Base-by-base conservation (phyloP, 495 filamentous ascomycete genomes). In the Hamigera avellanea region DNA sequence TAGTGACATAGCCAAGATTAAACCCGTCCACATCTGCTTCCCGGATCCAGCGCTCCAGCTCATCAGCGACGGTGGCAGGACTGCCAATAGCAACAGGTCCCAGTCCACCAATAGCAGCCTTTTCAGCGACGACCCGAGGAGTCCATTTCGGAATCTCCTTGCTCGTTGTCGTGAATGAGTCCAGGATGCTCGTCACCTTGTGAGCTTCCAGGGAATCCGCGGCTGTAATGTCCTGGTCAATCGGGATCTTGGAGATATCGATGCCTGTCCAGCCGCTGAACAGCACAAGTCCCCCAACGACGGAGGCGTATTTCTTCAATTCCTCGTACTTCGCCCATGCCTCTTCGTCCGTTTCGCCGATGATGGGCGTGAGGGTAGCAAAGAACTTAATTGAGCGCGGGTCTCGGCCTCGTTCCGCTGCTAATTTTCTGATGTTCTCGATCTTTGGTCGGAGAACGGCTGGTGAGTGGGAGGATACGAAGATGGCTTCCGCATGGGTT, bases 231-330 rank as follows among this genome's bases (percentile, higher is more conserved):
- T 77, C 72, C 43, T 75, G 63, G 41, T 79, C 75, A 1, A 73
- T 37, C 0, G 70, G 66, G 33, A 72, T 63, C 32, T 59, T 61
- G n/a, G 62, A 70, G 29, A 81, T 61, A 39, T 79, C 76, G 29
- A 79, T 70, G 2, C 75, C 73, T 10, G 75, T 77, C 71, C 73
- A 80, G 12, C 75, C 73, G 25, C 63, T 62, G 39, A 81, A 73
- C 6, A 78, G 56, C 0, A 73, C 75, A 21, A 81, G 46, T 0
- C 69, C 75, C n/a, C 73, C 74, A 18, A 70, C 50, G 1, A 64
- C 62, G 1, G 65, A 69, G 2, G 65, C 71, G 35, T 75, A 67
- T 25, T 66, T 65, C 36, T 64, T 57, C 16, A 68, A 40, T 34
- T 73, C 69, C 7, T 60, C 60, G 36, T 69, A 64, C 41, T 79